phyloP scores from a whole-genome alignment of 495 filamentous ascomycete species.

The Hypoxylon lenormandii region DNA sequence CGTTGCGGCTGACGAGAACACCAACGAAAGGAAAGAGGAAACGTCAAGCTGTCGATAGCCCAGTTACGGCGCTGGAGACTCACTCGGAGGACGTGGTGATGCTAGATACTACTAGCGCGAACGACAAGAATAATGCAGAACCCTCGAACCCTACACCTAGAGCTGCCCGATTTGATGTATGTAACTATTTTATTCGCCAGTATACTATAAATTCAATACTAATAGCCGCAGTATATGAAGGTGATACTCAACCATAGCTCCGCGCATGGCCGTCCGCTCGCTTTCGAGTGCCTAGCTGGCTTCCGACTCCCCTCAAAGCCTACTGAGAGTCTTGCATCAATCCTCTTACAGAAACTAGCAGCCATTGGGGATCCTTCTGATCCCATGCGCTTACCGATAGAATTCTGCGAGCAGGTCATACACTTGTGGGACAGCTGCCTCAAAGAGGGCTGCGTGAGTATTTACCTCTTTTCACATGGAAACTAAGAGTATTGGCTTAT shows the following conservation, averaged over 20 bases:
- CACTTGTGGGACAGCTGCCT: conserved; percentile 61
- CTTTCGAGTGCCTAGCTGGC: conserved; percentile 59
- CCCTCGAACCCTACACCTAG: conserved; percentile 29
- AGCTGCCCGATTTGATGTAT: conserved; percentile 53
- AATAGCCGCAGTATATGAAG: conserved; percentile 53
- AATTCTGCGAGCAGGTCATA: conserved; percentile 60
- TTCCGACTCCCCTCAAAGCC: conserved; percentile 58
- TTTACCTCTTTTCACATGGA: background rate
- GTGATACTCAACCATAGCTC: conserved; percentile 60
- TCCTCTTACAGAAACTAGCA: conserved; percentile 59
- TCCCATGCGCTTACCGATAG: conserved; percentile 55
- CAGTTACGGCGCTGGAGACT: conserved; percentile 62
- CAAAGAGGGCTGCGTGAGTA: conserved; percentile 49
- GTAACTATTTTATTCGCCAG: conserved; percentile 8
- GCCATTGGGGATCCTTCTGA: conserved; percentile 52
- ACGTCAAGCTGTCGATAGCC: conserved; percentile 63
- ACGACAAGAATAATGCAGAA: conserved; percentile 24
- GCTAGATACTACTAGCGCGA: conserved; percentile 34
- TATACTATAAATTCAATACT: conserved; percentile 30
- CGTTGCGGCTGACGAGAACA: conserved; percentile 49
- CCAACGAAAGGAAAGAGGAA: conserved; percentile 66
- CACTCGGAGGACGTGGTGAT: conserved; percentile 52
- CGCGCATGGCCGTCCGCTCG: conserved; percentile 51
- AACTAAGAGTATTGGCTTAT: conserved; percentile 6
- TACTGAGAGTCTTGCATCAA: conserved; percentile 55